phyloP scores from a whole-genome alignment of 78 protist species.

The Dictyostelium intermedium region DNA sequence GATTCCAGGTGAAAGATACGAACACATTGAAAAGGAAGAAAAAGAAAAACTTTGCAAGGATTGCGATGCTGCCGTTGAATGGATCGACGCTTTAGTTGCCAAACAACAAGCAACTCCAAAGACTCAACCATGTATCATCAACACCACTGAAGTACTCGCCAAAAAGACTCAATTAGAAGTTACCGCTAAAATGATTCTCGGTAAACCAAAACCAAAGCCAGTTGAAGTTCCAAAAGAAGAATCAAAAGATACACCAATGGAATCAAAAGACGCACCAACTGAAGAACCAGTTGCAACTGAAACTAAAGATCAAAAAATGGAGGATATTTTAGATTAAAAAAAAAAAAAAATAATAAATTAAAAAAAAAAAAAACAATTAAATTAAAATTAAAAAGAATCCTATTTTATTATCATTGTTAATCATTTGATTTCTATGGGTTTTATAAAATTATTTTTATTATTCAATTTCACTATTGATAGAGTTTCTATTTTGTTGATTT shows the following conservation, averaged over 20 bases:
- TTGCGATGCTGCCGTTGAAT: constrained; percentile 26
- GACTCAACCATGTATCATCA: constrained; percentile 28
- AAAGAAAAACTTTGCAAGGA: constrained; percentile 55
- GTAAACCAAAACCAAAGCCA: constrained; percentile 75
- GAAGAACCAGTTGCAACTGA: not conserved
- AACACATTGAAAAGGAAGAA: constrained; percentile 69
- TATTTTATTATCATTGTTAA: no score
- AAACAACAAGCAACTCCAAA: constrained; percentile 61
- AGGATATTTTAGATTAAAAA: not conserved
- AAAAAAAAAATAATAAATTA: not conserved
- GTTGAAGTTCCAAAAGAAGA: constrained; percentile 19
- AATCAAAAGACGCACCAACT: not conserved
- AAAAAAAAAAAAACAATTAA: not conserved
- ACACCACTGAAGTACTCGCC: constrained; percentile 36
- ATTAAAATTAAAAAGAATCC: not conserved
- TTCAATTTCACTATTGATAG: no score
- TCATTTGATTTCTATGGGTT: no score
- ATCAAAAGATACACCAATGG: not conserved
- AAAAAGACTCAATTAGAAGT: constrained; percentile 28
- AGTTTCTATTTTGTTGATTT: no score
- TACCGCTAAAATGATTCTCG: constrained; percentile 38
- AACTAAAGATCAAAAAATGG: not conserved
- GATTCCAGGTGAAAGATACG: constrained; percentile 52
- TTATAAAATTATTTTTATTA: no score
- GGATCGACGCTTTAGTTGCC: constrained; percentile 25